Conservation (phyloP, 441 rosid species). For the Populus hybrid region DNA sequence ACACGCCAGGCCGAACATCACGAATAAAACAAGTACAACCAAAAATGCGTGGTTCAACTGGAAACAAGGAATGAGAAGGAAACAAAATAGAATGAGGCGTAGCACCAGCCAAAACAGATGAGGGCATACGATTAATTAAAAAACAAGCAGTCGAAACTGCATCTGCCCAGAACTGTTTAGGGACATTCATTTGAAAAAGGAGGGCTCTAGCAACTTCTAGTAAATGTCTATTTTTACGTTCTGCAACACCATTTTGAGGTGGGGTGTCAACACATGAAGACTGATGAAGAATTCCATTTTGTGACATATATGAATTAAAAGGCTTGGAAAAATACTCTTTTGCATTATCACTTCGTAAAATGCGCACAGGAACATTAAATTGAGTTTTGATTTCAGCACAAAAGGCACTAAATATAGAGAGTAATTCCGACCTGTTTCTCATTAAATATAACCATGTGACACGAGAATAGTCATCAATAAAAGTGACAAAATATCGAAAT, state of each 20-base stretch:
- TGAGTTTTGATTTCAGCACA: constrained; percentile 1
- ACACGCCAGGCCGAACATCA: neutral
- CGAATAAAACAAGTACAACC: neutral
- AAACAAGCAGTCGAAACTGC: neutral
- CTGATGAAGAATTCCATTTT: neutral
- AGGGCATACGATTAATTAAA: neutral
- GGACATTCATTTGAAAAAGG: neutral
- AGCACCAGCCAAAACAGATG: neutral
- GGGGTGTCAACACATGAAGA: neutral
- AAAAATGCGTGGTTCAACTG: neutral
- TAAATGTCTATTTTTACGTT: neutral
- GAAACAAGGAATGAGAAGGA: neutral
- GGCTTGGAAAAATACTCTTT: neutral
- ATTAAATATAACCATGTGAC: too few relatives aligned
- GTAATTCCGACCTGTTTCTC: too few relatives aligned
- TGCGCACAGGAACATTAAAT: neutral
- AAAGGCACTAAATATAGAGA: neutral
- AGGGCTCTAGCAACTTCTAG: too few relatives aligned
- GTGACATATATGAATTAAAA: neutral
- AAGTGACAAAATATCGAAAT: too few relatives aligned
- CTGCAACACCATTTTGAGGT: neutral
- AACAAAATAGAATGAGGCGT: neutral
- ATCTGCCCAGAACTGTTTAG: neutral
- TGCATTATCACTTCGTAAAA: constrained; percentile 14
- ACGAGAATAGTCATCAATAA: too few relatives aligned